Percentiles rank a stretch among this genome's conserved stretches.
Conservation (phyloP, 148 eudicot genomes). For the Simmondsia chinensis region DNA sequence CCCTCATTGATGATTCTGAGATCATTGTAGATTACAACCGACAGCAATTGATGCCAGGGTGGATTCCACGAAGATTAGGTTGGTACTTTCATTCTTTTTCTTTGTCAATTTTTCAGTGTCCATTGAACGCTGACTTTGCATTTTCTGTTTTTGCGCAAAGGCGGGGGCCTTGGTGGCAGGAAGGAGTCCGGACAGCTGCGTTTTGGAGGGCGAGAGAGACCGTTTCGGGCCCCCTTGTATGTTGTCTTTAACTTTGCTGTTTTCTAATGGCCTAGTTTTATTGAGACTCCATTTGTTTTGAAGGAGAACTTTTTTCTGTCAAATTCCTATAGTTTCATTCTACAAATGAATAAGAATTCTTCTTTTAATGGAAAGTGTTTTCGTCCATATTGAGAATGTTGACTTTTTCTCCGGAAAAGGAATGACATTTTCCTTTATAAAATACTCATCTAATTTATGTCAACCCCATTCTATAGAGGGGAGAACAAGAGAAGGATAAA, state of each 20-base stretch:
- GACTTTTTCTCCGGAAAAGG: too few species aligned
- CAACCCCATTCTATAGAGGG: too few species aligned
- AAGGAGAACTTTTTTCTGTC: too few species aligned
- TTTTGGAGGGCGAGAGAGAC: slow-evolving; percentile 97
- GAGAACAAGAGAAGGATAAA: too few species aligned
- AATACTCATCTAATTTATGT: too few species aligned
- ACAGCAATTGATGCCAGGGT: slow-evolving; percentile 93
- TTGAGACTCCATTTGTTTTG: too few species aligned
- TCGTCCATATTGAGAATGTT: too few species aligned
- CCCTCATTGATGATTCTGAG: slow-evolving; percentile 80
- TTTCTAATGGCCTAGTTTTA: neutral
- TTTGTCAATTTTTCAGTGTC: neutral
- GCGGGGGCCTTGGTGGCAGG: slow-evolving; percentile 95
- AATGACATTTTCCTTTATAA: too few species aligned
- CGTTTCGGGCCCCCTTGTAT: slow-evolving; percentile 97
- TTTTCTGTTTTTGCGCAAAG: slow-evolving; percentile 24
- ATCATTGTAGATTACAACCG: slow-evolving; percentile 88
- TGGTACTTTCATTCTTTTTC: slow-evolving; percentile 11
- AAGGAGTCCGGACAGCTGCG: slow-evolving; percentile 99
- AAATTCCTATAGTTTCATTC: too few species aligned
- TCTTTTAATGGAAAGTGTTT: too few species aligned
- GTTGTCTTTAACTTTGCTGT: slow-evolving; percentile 10
- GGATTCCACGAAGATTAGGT: slow-evolving; percentile 99
- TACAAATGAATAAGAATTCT: too few species aligned
- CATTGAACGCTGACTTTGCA: neutral